A percentile compares a stretch with the other conserved stretches of the same genome.
phyloP scores from a whole-genome alignment of 2,329 filamentous ascomycete species.

The Metarhizium sp. region DNA sequence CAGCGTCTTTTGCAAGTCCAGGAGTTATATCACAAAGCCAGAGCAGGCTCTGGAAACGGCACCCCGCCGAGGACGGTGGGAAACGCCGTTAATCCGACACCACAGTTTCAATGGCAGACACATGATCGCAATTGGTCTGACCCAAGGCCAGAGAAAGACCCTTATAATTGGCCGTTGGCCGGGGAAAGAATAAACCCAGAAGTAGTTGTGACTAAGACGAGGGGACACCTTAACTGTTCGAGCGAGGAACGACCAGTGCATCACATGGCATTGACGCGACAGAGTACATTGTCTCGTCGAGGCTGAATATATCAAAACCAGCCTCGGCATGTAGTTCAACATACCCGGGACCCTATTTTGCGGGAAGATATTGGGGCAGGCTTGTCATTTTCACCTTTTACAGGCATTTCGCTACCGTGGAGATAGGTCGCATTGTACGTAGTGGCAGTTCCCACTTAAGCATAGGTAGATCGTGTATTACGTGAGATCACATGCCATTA shows the following conservation, averaged over 20 bases:
- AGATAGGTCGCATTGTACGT: too few species aligned
- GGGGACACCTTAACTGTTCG: neutral
- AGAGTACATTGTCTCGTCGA: neutral
- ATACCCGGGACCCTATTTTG: too few species aligned
- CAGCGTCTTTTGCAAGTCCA: conserved; percentile 61
- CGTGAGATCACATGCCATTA: too few species aligned
- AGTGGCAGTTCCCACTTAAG: too few species aligned
- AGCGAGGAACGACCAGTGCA: neutral
- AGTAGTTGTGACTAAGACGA: neutral
- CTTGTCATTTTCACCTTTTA: too few species aligned
- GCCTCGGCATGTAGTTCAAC: neutral
- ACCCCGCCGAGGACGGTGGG: neutral
- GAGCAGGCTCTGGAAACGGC: conserved; percentile 14
- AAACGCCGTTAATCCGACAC: neutral
- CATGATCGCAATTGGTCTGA: neutral
- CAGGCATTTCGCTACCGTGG: too few species aligned
- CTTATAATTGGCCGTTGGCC: neutral
- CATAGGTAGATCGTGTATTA: too few species aligned
- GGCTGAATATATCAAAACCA: neutral
- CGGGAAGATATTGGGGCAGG: too few species aligned
- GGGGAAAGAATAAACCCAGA: conserved; percentile 13
- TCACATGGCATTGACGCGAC: neutral
- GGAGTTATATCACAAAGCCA: conserved; percentile 52
- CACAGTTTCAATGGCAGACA: neutral
- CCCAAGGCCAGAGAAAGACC: neutral